These are phyloP conservation scores for Paraphoma sp. DNA, from an alignment of 2,329 filamentous ascomycete genomes.

Conservation along the genomic window DNA sequence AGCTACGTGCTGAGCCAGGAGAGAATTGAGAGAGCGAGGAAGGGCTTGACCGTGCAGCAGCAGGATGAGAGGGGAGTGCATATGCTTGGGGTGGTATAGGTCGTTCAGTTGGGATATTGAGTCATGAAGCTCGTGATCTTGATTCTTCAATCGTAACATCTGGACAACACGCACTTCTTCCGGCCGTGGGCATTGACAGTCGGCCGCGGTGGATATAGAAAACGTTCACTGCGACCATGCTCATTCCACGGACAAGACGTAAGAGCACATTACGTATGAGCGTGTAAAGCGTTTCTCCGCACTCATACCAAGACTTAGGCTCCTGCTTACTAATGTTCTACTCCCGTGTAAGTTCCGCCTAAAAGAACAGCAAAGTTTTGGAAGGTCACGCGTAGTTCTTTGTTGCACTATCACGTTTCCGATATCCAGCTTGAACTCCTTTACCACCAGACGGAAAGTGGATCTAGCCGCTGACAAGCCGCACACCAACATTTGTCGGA, in stretches of 20 bases:
- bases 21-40: constrained; percentile 39
- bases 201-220: neutral
- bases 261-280: neutral
- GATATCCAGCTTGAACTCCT: no score
- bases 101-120: neutral
- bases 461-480: no score
- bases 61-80: constrained; percentile 38
- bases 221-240: neutral
- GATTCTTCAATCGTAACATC: no score
- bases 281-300: constrained; percentile 11
- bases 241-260: neutral
- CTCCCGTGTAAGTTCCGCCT: constrained; percentile 2
- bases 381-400: neutral
- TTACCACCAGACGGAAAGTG: no score
- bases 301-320: constrained; percentile 3
- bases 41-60: constrained; percentile 41
- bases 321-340: constrained; percentile 3
- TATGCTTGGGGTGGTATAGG: constrained; percentile 35
- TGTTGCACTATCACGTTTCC: neutral
- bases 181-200: neutral
- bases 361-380: neutral
- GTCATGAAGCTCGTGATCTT: no score
- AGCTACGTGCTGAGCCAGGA: constrained; percentile 48
- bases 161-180: neutral
- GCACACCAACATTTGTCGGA: neutral